Conservation (phyloP, 495 filamentous ascomycete species). For the Opeltia flavorubescens region DNA sequence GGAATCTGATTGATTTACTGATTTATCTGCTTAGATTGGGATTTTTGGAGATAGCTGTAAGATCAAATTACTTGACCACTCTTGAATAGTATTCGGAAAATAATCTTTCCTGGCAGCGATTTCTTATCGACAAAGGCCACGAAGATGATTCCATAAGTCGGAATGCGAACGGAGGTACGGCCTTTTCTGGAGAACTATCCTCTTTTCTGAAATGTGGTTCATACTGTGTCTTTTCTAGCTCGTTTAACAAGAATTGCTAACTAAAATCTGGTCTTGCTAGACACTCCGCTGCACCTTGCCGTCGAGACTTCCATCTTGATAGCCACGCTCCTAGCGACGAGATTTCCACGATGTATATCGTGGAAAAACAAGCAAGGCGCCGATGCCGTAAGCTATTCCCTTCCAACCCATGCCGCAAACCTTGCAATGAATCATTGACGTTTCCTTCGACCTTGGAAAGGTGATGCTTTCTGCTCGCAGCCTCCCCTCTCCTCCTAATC, state of each 20-base stretch:
- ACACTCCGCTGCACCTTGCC: constrained; percentile 54
- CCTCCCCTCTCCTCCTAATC: constrained; percentile 3
- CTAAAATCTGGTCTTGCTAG: too few species aligned
- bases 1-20: too few species aligned
- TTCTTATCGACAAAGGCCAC: constrained; percentile 16
- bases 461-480: constrained; percentile 13
- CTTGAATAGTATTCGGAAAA: neutral
- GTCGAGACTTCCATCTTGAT: constrained; percentile 41
- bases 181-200: too few species aligned
- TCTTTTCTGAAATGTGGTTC: too few species aligned
- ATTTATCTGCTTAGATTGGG: too few species aligned
- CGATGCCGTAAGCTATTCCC: constrained; percentile 29
- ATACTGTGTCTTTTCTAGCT: too few species aligned
- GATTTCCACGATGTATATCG: constrained; percentile 27
- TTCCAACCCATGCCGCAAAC: neutral
- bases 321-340: constrained; percentile 37
- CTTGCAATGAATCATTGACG: constrained; percentile 3
- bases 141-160: constrained; percentile 39
- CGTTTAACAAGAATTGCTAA: too few species aligned
- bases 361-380: constrained; percentile 41
- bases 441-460: neutral
- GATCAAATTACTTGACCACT: neutral
- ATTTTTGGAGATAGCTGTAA: neutral
- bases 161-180: constrained; percentile 54
- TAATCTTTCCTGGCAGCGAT: constrained; percentile 5